phyloP scores from a whole-genome alignment of 805 yeast species.

The Myxozyma lipomycoides region DNA sequence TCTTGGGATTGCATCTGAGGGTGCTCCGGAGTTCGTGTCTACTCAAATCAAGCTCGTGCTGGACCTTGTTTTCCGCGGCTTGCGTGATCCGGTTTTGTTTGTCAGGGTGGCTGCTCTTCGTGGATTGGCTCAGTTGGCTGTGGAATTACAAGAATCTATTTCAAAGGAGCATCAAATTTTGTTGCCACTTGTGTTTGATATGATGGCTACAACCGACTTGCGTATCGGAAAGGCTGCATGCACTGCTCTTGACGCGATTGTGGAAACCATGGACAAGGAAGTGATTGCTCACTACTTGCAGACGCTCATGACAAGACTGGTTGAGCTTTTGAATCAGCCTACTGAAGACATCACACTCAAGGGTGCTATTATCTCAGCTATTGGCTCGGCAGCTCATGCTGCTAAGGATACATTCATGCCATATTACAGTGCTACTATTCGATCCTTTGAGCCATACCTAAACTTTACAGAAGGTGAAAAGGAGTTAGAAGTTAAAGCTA shows the following conservation, averaged over 20 bases:
- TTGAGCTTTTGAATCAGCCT: slow-evolving; percentile 75
- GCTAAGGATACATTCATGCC: slow-evolving; percentile 86
- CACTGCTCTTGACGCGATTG: slow-evolving; percentile 81
- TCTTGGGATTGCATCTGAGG: slow-evolving; percentile 77
- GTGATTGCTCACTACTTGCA: slow-evolving; percentile 77
- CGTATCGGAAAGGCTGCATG: slow-evolving; percentile 89
- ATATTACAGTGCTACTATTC: slow-evolving; percentile 76
- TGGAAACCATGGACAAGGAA: slow-evolving; percentile 86
- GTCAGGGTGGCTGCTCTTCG: slow-evolving; percentile 86
- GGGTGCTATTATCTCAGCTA: slow-evolving; percentile 80
- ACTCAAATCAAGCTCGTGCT: slow-evolving; percentile 70
- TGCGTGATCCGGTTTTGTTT: slow-evolving; percentile 66
- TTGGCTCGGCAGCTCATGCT: slow-evolving; percentile 96
- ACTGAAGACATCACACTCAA: slow-evolving; percentile 44
- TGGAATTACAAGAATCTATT: slow-evolving; percentile 78
- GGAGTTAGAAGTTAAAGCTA: slow-evolving; percentile 85
- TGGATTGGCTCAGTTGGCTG: slow-evolving; percentile 70
- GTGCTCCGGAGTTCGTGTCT: slow-evolving; percentile 90
- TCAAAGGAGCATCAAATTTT: slow-evolving; percentile 79
- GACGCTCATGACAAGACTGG: slow-evolving; percentile 84
- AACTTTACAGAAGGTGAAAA: slow-evolving; percentile 72
- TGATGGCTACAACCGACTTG: slow-evolving; percentile 76
- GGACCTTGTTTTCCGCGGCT: slow-evolving; percentile 68
- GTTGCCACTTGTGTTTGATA: slow-evolving; percentile 79
- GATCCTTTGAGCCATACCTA: slow-evolving; percentile 76